phyloP scores from a whole-genome alignment of 768 basidiomycete genomes.

The Cystofilobasidium ferigula region DNA sequence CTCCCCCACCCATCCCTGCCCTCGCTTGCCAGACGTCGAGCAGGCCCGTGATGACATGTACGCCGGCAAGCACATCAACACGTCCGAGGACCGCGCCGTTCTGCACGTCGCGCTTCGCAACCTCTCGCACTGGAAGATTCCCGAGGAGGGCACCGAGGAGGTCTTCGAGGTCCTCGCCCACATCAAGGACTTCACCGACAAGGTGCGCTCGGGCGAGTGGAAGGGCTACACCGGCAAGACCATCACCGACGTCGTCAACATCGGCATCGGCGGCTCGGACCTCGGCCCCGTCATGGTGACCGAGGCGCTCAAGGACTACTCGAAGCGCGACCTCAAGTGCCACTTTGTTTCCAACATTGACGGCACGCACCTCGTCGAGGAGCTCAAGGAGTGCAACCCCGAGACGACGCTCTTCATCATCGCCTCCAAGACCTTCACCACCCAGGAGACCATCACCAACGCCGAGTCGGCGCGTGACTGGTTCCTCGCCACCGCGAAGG shows the following conservation, averaged over 20 bases:
- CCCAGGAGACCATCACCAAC: conserved; percentile 99
- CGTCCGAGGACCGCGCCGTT: conserved; percentile 92
- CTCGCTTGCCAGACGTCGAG: conserved; percentile 51
- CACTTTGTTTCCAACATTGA: conserved; percentile 97
- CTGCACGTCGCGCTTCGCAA: conserved; percentile 83
- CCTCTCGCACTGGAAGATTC: conserved; percentile 59
- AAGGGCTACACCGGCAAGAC: conserved; percentile 94
- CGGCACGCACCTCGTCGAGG: conserved; percentile 91
- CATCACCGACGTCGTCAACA: conserved; percentile 92
- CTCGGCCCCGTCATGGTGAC: conserved; percentile 98
- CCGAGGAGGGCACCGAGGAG: conserved; percentile 69
- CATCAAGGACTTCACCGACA: conserved; percentile 79
- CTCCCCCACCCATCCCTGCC: not conserved
- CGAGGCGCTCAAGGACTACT: conserved; percentile 87
- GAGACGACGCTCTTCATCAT: conserved; percentile 95
- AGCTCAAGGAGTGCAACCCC: conserved; percentile 63
- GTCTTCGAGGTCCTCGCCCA: conserved; percentile 74
- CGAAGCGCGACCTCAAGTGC: conserved; percentile 72
- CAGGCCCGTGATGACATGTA: conserved; percentile 83
- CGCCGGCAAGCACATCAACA: conserved; percentile 92
- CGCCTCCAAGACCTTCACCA: conserved; percentile 98
- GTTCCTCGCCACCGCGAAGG: conserved; percentile 77
- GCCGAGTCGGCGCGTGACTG: conserved; percentile 85
- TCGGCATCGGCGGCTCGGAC: conserved; percentile 97
- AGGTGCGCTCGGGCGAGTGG: conserved; percentile 76